Percentiles rank a stretch among this genome's conserved stretches.
phyloP scores from a whole-genome alignment of 371 early-diverging fungal genomes.

The Mortierella sp. region DNA sequence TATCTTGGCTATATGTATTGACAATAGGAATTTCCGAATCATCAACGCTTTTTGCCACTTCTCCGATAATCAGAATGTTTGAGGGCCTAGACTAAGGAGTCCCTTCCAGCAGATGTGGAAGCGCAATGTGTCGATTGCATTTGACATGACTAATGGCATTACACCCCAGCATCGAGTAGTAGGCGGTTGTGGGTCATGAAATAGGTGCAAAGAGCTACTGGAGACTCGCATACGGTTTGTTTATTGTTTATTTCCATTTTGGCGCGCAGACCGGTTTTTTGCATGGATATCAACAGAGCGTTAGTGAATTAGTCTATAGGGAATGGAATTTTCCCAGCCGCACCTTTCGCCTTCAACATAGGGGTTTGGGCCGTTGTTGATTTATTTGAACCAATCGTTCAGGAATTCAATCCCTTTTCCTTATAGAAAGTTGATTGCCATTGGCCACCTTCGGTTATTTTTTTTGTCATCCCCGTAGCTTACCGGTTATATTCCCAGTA shows the following conservation, averaged over 20 bases:
- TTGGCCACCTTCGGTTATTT: background rate
- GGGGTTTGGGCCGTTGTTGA: background rate
- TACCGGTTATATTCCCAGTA: background rate
- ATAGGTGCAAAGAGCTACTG: background rate
- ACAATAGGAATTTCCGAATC: too few relatives aligned
- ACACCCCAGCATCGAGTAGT: background rate
- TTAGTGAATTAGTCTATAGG: background rate
- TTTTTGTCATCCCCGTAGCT: conserved; percentile 3
- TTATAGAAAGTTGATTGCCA: background rate
- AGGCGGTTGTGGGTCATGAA: background rate
- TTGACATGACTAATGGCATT: background rate
- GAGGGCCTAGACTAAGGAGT: background rate
- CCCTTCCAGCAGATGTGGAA: background rate
- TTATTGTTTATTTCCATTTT: background rate
- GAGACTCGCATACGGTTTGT: background rate
- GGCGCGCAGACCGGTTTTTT: background rate
- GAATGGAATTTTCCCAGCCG: conserved; percentile 3
- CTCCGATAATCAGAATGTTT: background rate
- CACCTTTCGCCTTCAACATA: background rate
- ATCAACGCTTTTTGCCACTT: background rate
- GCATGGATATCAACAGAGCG: background rate
- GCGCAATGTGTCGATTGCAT: background rate
- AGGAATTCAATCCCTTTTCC: background rate
- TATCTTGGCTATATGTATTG: too few relatives aligned
- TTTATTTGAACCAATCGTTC: background rate